These are phyloP conservation scores for Umbelopsis vinacea DNA, from an alignment of 192 early-diverging fungal species.

Conservation along the genomic window DNA sequence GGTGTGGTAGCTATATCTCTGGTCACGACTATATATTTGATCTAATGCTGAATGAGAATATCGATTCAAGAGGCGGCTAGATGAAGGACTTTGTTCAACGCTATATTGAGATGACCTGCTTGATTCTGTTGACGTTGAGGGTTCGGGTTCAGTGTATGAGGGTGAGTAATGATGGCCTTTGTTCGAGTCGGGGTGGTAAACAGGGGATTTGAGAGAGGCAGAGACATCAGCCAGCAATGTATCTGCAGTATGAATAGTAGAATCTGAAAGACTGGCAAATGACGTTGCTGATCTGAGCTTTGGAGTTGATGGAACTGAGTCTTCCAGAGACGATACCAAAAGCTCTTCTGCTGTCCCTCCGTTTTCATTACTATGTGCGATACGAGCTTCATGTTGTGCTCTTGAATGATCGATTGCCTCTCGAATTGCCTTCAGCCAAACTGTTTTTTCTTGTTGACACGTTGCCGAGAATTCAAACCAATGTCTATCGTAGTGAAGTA, in stretches of 20 bases:
- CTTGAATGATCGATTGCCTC: constrained; percentile 47
- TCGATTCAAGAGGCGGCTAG: neutral
- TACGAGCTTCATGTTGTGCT: neutral
- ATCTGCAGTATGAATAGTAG: neutral
- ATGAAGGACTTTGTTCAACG: neutral
- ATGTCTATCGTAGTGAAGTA: constrained; percentile 32
- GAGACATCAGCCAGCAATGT: constrained; percentile 18
- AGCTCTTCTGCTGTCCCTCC: constrained; percentile 28
- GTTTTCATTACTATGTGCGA: neutral
- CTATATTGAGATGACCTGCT: neutral
- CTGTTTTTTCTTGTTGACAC: constrained; percentile 54
- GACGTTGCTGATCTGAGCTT: constrained; percentile 21
- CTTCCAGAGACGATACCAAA: constrained; percentile 36
- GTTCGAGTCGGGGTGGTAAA: neutral
- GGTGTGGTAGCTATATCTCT: neutral
- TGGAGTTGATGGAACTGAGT: constrained; percentile 10
- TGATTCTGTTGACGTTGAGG: neutral
- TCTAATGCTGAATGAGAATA: constrained; percentile 10
- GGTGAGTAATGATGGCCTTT: neutral
- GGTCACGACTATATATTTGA: constrained; percentile 4
- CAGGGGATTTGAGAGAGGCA: constrained; percentile 6
- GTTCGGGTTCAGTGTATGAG: neutral
- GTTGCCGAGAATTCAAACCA: constrained; percentile 62
- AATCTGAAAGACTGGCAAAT: constrained; percentile 21
- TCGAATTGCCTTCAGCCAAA: constrained; percentile 55